A percentile compares a stretch with the other conserved stretches of the same genome.
Evolutionary conservation across 2,329 filamentous ascomycete species (phyloP).

Genomic region (Cytospora piceicola): DNA sequence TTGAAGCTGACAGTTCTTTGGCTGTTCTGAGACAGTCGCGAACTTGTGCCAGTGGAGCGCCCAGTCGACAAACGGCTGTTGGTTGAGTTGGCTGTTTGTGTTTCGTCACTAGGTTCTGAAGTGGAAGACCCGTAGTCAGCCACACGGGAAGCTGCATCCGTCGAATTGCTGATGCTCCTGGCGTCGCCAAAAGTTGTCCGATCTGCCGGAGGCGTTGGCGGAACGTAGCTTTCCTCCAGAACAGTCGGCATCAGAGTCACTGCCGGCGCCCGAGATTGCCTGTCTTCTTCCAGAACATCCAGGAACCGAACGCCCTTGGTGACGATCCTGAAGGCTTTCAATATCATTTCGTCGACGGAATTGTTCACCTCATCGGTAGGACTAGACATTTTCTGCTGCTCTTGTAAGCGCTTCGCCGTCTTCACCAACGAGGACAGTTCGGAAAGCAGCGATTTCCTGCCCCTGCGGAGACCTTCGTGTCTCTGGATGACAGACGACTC

Average conservation of each 20-base stretch:
- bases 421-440: constrained; percentile 91
- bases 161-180: constrained; percentile 37
- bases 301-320: constrained; percentile 87
- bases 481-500: constrained; percentile 76
- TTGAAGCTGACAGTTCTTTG: constrained; percentile 42
- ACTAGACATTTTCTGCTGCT: constrained; percentile 59
- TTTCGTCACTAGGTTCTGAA: constrained; percentile 37
- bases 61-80: constrained; percentile 54
- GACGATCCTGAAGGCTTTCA: constrained; percentile 94
- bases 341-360: constrained; percentile 87
- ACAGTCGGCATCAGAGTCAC: constrained; percentile 65
- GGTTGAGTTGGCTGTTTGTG: constrained; percentile 42
- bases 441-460: constrained; percentile 84
- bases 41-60: constrained; percentile 39
- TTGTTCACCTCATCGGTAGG: constrained; percentile 67
- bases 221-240: constrained; percentile 60
- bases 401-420: constrained; percentile 82
- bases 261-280: constrained; percentile 52
- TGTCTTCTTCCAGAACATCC: constrained; percentile 76
- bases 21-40: constrained; percentile 45
- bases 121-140: constrained; percentile 37
- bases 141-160: constrained; percentile 47
- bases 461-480: constrained; percentile 75
- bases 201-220: constrained; percentile 67
- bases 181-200: constrained; percentile 52